Base-by-base conservation (phyloP, 345 rosid genomes). In the Pistacia atlantica region DNA sequence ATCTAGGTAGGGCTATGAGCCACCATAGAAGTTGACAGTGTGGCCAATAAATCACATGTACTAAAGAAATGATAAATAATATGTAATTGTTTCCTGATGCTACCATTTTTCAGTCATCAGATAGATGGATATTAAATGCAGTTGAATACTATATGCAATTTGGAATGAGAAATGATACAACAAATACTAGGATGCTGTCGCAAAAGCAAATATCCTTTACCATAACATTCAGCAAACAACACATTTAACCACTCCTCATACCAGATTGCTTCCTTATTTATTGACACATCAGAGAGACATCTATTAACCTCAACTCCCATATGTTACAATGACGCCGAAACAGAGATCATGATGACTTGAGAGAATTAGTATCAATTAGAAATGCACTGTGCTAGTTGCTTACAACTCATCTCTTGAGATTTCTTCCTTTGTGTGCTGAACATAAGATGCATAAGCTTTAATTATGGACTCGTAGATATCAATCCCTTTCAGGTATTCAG, bases 401-500 rank as follows among this genome's bases (percentile, higher is more conserved):
- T n/a, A n/a, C n/a, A n/a, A n/a, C n/a, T n/a, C n/a, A n/a, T n/a
- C n/a, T n/a, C n/a, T n/a, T n/a, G n/a, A n/a, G n/a, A n/a, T n/a
- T n/a, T n/a, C n/a, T n/a, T n/a, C n/a, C n/a, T n/a, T n/a, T n/a
- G n/a, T n/a, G n/a, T n/a, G n/a, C n/a, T n/a, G n/a, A n/a, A 68
- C 80, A 59, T 85, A 88, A 45, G 95, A 87, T 65, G 93, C 84
- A 72, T 86, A 89, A 35, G 89, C 82, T 86, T 89, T 88, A 69
- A 96, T 87, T 64, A 93, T 88, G 42, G 94, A 91, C 78, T 79
- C 92, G 12, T 92, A 92, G 17, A 93, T 81, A 46, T 86, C 87
- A 62, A 93, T 88, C 69, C 99, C 99, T 88, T 86, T 91, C 86
- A 93, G 81, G 84, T 93, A 93, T 83, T 93, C 97, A 7, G 75